Base-by-base conservation (phyloP, 108 stramenopile species). In the Fragilaria crotonensis region DNA sequence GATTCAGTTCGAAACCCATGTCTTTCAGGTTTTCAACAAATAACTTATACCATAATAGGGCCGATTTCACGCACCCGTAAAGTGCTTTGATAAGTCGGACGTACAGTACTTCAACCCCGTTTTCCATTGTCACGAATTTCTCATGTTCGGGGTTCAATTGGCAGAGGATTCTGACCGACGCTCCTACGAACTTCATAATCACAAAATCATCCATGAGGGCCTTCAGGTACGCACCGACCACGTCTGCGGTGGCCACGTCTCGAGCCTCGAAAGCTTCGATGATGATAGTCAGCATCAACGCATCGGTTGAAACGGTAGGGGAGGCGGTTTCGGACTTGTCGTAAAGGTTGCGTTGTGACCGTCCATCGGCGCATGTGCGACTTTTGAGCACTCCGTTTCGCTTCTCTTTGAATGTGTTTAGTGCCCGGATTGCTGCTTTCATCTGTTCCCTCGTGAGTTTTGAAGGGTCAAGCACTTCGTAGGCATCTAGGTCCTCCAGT, bases 1-100 rank as follows among this genome's bases (percentile, higher is more conserved):
- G 60, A 32, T 70, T 70, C 45, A 61, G 19, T 25, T 33, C 48
- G 22, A 70, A 70, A 1, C 69, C 56, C 17, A 14, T 52, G 14
- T 27, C 53, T 4, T 54, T 29, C 3, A 62, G 27, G n/a, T 51
- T 23, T 23, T n/a, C 11, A n/a, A 23, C 29, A 14, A 65, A 25
- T 3, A 47, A 44, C 17, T 14, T 25, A 27, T 57, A 58, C 33
- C 50, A 58, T n/a, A 57, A 28, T 11, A 58, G 44, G 49, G 51
- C 30, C 7, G 20, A 14, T 41, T 21, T 47, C 51, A 2, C 29
- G 23, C 9, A 60, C 3, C 59, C 59, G 23, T 60, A 54, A 2
- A 60, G 52, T 3, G 52, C 49, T 27, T 60, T 60, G 4, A 44
- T 4, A 18, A 60, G 28, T 49, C 23, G 49, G 20, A 49, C 59